Conservation (phyloP, 2,329 filamentous ascomycete genomes). For the Rosellinia necatrix region DNA sequence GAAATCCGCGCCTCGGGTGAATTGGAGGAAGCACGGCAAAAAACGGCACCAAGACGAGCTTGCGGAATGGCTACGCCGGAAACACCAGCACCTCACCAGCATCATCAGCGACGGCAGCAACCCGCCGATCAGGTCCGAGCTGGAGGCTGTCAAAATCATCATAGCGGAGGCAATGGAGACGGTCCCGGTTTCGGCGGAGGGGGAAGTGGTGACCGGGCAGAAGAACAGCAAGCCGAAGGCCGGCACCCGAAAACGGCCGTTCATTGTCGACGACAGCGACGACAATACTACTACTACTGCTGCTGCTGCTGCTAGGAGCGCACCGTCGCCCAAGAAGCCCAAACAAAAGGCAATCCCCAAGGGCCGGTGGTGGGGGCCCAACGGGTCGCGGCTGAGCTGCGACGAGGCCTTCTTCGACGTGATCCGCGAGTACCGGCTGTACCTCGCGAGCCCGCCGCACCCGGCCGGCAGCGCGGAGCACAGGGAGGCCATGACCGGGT, state of each 20-base stretch:
- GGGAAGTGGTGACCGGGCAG: background rate
- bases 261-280: background rate
- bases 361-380: constrained; percentile 21
- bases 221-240: background rate
- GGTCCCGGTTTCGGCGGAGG: background rate
- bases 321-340: background rate
- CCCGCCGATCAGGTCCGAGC: background rate
- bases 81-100: background rate
- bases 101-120: background rate
- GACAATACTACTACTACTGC: background rate
- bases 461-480: background rate
- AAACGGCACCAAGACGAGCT: background rate
- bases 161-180: background rate
- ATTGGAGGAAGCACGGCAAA: constrained; percentile 14
- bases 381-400: constrained; percentile 16
- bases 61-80: constrained; percentile 6
- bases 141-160: background rate
- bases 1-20: background rate
- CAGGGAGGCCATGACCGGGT: background rate
- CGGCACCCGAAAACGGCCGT: background rate
- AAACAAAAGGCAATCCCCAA: background rate
- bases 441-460: constrained; percentile 9
- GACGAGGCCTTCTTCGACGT: constrained; percentile 13
- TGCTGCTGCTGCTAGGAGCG: background rate
- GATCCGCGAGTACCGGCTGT: constrained; percentile 15